Evolutionary conservation across 2,329 filamentous ascomycete genomes (phyloP).

Genomic region (Calonectria henricotiae): DNA sequence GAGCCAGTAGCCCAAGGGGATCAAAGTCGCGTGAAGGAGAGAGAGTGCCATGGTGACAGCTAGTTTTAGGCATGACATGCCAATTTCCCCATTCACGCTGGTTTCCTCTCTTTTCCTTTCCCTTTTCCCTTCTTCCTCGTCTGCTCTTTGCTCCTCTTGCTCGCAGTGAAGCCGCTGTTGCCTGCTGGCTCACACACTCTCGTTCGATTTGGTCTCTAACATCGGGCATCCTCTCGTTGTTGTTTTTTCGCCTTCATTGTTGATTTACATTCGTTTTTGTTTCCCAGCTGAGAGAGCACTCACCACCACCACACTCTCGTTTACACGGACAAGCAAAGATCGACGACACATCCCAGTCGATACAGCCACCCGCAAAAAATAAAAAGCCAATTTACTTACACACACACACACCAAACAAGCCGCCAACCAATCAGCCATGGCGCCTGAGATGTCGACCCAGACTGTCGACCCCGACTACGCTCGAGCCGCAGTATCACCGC

Average conservation of each 20-base stretch:
- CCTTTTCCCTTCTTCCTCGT: neutral
- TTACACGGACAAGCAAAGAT: neutral
- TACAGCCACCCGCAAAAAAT: neutral
- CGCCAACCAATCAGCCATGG: constrained; percentile 46
- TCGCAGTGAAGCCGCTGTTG: neutral
- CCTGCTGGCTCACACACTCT: constrained; percentile 4
- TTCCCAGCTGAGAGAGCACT: neutral
- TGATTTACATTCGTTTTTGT: neutral
- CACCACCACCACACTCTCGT: too few species aligned
- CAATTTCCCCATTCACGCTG: constrained; percentile 23
- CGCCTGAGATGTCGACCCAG: constrained; percentile 48
- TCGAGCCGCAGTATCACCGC: constrained; percentile 16
- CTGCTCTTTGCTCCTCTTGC: neutral
- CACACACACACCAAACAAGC: neutral
- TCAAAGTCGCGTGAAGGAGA: neutral
- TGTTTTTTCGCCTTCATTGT: neutral
- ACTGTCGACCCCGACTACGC: constrained; percentile 37
- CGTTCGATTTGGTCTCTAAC: neutral
- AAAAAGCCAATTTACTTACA: neutral
- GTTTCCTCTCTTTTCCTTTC: neutral
- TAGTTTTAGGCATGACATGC: constrained; percentile 20
- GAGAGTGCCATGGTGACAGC: constrained; percentile 6
- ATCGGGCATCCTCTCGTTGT: neutral
- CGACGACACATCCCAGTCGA: neutral
- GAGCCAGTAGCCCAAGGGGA: constrained; percentile 16